Conservation (phyloP, 2,329 filamentous ascomycete genomes). For the Xylaria polymorpha region DNA sequence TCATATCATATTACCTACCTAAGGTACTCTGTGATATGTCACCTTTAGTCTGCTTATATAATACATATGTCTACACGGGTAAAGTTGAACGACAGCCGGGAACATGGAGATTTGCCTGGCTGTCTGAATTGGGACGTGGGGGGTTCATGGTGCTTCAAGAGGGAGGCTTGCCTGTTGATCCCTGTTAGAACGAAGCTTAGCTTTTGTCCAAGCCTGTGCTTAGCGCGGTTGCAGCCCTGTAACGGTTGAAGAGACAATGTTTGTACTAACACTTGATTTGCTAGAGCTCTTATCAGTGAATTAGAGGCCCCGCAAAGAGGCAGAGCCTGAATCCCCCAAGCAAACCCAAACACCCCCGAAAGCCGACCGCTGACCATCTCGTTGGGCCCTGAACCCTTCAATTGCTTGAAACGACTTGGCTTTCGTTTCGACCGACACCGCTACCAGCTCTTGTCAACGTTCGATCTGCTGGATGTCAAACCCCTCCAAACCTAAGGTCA, state of each 20-base stretch:
- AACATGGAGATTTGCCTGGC: no score
- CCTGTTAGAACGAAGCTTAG: not conserved
- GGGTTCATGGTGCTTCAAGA: not conserved
- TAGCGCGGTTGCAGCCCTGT: constrained; percentile 16
- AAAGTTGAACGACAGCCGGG: no score
- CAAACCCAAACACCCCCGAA: not conserved
- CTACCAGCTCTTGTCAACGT: not conserved
- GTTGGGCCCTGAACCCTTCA: constrained; percentile 3
- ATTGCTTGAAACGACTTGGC: not conserved
- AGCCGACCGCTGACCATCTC: constrained; percentile 5
- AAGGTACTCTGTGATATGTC: no score
- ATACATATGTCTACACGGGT: no score
- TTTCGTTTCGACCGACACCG: not conserved
- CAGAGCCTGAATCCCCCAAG: not conserved
- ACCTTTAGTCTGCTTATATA: no score
- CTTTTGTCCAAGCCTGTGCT: constrained; percentile 5
- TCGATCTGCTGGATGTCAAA: not conserved
- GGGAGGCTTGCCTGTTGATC: not conserved
- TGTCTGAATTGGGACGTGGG: not conserved
- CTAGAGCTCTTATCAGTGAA: constrained; percentile 31
- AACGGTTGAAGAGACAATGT: not conserved
- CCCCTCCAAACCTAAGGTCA: not conserved
- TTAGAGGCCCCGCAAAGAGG: not conserved
- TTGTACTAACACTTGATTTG: constrained; percentile 23
- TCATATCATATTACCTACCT: no score